Evolutionary conservation across 2,329 filamentous ascomycete genomes (phyloP), one percentile per base, ranked within the genome.

Genomic region (Ascocoryne sarcoides): DNA sequence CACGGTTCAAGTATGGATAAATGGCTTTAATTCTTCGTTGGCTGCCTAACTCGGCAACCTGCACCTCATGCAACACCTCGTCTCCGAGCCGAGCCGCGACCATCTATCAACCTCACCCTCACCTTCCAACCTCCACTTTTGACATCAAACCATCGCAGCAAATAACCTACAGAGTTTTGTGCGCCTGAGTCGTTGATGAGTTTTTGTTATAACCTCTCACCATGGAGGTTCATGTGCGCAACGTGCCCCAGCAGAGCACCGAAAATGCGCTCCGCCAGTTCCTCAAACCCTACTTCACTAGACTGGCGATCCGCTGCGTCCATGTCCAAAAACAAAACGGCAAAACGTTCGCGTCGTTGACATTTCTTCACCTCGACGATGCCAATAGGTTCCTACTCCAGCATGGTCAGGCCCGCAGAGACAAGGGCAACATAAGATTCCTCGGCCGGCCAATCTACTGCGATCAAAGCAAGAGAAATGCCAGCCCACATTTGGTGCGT

Each of bases 161-260:
- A n/a, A n/a, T n/a, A n/a, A n/a, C n/a, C n/a, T n/a, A n/a, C n/a
- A n/a, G n/a, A n/a, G n/a, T n/a, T n/a, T n/a, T n/a, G n/a, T n/a
- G n/a, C n/a, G n/a, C n/a, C n/a, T n/a, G n/a, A n/a, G n/a, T n/a
- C n/a, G n/a, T n/a, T n/a, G n/a, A n/a, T n/a, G n/a, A n/a, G n/a
- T n/a, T n/a, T n/a, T n/a, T n/a, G n/a, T n/a, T n/a, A n/a, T n/a
- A n/a, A n/a, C n/a, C n/a, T 33, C 14, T 14, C 26, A 40, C 15
- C 0, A 70, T 73, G 69, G 68, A 73, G 41, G 59, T 73, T 23
- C 64, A 68, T 49, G 53, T 71, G 8, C 53, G 55, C 10, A 63
- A 64, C 36, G 49, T 74, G 0, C 67, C 68, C 1, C 23, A 49
- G 2, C 54, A 65, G 15, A 52, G 62, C 19, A 71, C 65, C 8